Percentiles rank a stretch among this genome's conserved stretches.
These are phyloP conservation scores for Aureobasidium zeae DNA, from an alignment of 2,329 filamentous ascomycete genomes.

Conservation along the genomic window DNA sequence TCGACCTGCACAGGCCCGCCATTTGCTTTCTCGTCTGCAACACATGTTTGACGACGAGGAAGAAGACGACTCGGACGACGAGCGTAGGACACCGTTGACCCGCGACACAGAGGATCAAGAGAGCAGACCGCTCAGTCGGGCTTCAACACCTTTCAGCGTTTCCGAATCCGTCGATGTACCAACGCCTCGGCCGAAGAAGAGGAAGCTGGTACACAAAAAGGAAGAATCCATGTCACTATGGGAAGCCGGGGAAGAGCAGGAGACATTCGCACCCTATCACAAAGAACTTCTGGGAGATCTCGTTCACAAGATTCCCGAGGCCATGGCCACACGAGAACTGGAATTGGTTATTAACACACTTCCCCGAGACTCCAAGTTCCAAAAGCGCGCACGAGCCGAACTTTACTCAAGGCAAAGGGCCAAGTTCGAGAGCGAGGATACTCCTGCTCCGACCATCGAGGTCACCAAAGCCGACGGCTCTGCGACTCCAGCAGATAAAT, in stretches of 20 bases:
- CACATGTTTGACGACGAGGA: constrained; percentile 62
- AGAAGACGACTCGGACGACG: constrained; percentile 71
- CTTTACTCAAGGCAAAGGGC: constrained; percentile 66
- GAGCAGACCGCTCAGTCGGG: constrained; percentile 68
- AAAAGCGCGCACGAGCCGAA: constrained; percentile 62
- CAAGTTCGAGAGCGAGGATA: constrained; percentile 63
- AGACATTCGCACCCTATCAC: constrained; percentile 33
- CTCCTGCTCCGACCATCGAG: constrained; percentile 18
- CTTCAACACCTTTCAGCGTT: constrained; percentile 44
- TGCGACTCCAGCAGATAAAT: constrained; percentile 16
- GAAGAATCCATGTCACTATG: constrained; percentile 26
- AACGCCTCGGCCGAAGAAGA: constrained; percentile 30
- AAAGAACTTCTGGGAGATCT: constrained; percentile 41
- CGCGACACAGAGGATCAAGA: constrained; percentile 80
- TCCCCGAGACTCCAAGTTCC: constrained; percentile 53
- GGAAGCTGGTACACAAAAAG: constrained; percentile 28
- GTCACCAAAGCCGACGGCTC: constrained; percentile 21
- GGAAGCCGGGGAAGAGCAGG: constrained; percentile 42
- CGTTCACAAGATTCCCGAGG: constrained; percentile 55
- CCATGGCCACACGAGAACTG: constrained; percentile 55
- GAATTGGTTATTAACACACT: constrained; percentile 48
- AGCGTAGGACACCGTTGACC: constrained; percentile 56
- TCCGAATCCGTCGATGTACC: constrained; percentile 35
- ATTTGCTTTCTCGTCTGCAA: constrained; percentile 70
- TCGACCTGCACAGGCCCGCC: constrained; percentile 54